Base-by-base conservation (phyloP, 2,329 filamentous ascomycete genomes). In the Stemphylium beticola region DNA sequence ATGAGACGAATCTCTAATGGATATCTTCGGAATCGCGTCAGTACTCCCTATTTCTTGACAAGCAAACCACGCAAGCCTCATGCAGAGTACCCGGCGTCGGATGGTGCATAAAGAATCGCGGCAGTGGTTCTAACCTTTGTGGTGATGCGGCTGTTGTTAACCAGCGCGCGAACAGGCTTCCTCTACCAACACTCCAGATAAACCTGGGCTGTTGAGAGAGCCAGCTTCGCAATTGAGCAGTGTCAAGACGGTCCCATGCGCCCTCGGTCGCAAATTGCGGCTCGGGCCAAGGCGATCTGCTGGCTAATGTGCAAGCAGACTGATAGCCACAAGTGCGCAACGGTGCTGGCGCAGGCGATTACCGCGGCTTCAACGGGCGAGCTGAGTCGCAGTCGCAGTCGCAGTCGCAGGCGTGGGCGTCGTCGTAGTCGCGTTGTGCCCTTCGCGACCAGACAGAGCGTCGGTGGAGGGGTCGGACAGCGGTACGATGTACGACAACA, bases 101-200 rank as follows among this genome's bases (percentile, higher is more conserved):
- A 36, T 40, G 44, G 37, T 43, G 50, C 41, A 48, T 45, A 49
- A 31, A 42, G 20, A 20, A 37, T 33, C 26, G 39, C 36, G 33
- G 40, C 43, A n/a, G 40, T 43, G 22, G 41, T 37, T 37, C 38
- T 54, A 53, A 69, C 65, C 65, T 69, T 63, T 61, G 55, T 50
- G 57, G 55, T 48, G 40, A 51, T 55, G 56, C 48, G 51, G 55
- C 38, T 44, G 58, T 38, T 10, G 32, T 20, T 55, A 51, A 48
- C 46, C 41, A 47, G 55, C 53, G 60, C 57, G 32, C 43, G 57
- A 53, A 45, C 49, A 43, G 44, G 40, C 36, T 36, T 51, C 33
- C 49, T 49, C 55, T 54, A 45, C 45, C 53, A 51, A 50, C 42
- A 51, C 49, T 57, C 57, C 43, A 57, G 38, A 53, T 37, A 48